Evolutionary conservation across 179 eudicot genomes (phyloP).

Genomic region (Beta macrorhiza): DNA sequence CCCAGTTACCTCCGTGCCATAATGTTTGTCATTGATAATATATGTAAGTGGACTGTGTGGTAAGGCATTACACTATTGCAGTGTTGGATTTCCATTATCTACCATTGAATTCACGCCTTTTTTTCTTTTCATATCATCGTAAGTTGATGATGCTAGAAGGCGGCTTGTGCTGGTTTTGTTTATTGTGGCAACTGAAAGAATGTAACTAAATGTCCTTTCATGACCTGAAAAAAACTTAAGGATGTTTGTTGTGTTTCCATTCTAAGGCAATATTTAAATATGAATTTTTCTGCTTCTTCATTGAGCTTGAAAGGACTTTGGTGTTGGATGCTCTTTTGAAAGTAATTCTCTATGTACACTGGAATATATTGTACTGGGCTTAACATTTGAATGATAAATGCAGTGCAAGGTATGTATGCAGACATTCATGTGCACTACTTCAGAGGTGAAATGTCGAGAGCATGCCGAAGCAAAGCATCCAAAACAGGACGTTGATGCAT

Average conservation of each 20-base stretch:
- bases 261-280: not conserved
- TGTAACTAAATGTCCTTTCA: not conserved
- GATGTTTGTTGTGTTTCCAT: not conserved
- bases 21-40: too few relatives aligned
- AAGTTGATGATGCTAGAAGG: constrained; percentile 12
- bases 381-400: constrained; percentile 22
- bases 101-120: not conserved
- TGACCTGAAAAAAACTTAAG: not conserved
- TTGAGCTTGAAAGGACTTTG: not conserved
- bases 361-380: not conserved
- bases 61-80: too few relatives aligned
- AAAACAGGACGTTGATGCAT: constrained; percentile 29
- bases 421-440: constrained; percentile 42
- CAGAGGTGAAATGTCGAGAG: constrained; percentile 44
- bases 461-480: constrained; percentile 48
- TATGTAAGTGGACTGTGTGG: too few relatives aligned
- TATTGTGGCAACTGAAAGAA: constrained; percentile 6
- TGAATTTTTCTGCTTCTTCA: not conserved
- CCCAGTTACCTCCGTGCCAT: not conserved
- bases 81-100: not conserved
- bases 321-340: not conserved
- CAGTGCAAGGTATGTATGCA: constrained; percentile 51
- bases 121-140: not conserved
- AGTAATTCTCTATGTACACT: not conserved
- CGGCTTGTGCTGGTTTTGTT: constrained; percentile 13